phyloP scores from a whole-genome alignment of 106 monocot species.

The Acorus calamus region DNA sequence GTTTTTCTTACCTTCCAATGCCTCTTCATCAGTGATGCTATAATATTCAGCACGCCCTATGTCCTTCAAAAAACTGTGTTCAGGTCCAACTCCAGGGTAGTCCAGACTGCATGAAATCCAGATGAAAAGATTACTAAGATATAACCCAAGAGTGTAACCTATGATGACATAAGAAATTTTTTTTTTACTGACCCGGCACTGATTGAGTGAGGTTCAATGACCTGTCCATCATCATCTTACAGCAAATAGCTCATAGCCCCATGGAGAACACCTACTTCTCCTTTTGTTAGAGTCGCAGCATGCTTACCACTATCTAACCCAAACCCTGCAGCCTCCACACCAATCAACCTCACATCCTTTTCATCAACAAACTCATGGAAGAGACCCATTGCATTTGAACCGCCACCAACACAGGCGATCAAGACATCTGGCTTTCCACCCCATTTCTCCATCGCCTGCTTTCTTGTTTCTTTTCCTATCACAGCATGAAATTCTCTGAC shows the following conservation, averaged over 20 bases:
- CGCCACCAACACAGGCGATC: slow-evolving; percentile 74
- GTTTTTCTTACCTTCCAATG: slow-evolving; percentile 56
- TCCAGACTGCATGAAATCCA: slow-evolving; percentile 48
- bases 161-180: background rate
- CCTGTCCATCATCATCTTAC: slow-evolving; percentile 79
- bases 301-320: slow-evolving; percentile 67
- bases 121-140: background rate
- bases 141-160: background rate
- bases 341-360: slow-evolving; percentile 53
- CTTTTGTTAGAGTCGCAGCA: slow-evolving; percentile 65
- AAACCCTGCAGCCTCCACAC: slow-evolving; percentile 69
- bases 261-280: slow-evolving; percentile 68
- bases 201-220: slow-evolving; percentile 70
- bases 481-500: slow-evolving; percentile 76
- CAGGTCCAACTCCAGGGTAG: slow-evolving; percentile 96
- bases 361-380: slow-evolving; percentile 77
- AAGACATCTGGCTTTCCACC: slow-evolving; percentile 73
- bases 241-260: slow-evolving; percentile 74
- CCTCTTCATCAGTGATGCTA: slow-evolving; percentile 80
- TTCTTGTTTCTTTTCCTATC: slow-evolving; percentile 75
- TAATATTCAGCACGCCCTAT: slow-evolving; percentile 92
- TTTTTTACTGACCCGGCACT: slow-evolving; percentile 64
- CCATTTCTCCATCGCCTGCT: slow-evolving; percentile 74
- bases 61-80: slow-evolving; percentile 89
- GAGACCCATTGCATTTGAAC: slow-evolving; percentile 75